Evolutionary conservation across 164 flowering plant genomes (phyloP).

Genomic region (Protea cynaroides): DNA sequence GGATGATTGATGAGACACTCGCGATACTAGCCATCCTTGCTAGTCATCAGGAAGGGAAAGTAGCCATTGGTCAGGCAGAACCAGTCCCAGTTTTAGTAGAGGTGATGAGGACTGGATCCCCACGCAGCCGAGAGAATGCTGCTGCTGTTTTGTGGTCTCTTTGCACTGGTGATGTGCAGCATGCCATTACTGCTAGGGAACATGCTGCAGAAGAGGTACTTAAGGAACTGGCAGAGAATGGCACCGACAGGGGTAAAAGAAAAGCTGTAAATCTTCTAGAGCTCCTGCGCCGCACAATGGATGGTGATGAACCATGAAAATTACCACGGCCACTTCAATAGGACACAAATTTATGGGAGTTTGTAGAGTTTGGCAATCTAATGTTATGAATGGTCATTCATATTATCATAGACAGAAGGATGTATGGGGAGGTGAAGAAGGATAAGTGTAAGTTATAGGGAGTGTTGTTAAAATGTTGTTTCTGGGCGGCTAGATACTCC

Average conservation of each 20-base stretch:
- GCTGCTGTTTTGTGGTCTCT: conserved; percentile 71
- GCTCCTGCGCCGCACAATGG: conserved; percentile 18
- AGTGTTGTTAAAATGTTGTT: neutral
- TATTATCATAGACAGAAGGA: neutral
- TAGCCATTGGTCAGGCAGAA: conserved; percentile 58
- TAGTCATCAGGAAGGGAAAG: conserved; percentile 76
- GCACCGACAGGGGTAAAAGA: conserved; percentile 82
- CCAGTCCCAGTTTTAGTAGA: conserved; percentile 69
- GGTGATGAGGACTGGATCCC: conserved; percentile 73
- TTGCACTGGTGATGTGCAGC: conserved; percentile 40
- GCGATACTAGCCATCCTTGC: conserved; percentile 84
- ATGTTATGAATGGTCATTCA: neutral
- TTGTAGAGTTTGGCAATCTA: neutral
- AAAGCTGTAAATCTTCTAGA: conserved; percentile 66
- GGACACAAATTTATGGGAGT: neutral
- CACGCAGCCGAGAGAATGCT: conserved; percentile 85
- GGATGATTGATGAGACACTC: conserved; percentile 94
- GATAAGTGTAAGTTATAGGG: neutral
- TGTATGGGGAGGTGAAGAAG: neutral
- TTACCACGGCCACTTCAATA: no score
- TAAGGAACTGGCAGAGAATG: conserved; percentile 58
- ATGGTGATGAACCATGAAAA: neutral
- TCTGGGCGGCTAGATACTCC: no score
- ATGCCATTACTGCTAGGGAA: conserved; percentile 33
- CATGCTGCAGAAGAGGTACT: conserved; percentile 57